Conservation (phyloP, 139 green algal genomes). For the Chlamydomonas schloesseri region DNA sequence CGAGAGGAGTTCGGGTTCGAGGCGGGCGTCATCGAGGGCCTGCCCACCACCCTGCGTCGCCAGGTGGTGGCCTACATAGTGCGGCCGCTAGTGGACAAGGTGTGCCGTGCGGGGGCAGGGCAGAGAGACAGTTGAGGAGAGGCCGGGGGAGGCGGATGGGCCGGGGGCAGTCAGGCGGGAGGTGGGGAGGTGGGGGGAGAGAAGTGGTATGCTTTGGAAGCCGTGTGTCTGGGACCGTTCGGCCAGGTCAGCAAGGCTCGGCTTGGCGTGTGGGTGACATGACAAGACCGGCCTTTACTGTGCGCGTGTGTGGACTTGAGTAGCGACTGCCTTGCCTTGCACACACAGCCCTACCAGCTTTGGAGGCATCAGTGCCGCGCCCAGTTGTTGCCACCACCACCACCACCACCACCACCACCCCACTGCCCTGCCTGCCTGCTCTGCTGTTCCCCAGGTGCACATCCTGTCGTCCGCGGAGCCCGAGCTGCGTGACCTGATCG, state of each 20-base stretch:
- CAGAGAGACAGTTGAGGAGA: neutral
- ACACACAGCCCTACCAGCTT: no score
- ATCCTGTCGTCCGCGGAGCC: neutral
- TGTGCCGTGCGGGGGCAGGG: neutral
- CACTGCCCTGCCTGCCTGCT: no score
- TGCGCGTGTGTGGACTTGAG: no score
- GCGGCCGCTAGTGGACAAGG: conserved; percentile 8
- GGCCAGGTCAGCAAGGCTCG: no score
- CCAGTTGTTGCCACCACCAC: neutral
- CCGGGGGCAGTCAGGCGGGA: no score
- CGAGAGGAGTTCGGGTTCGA: conserved; percentile 9
- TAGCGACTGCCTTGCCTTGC: no score
- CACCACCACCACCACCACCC: neutral
- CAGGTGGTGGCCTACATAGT: conserved; percentile 2
- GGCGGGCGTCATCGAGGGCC: conserved; percentile 1
- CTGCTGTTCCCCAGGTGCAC: conserved; percentile 1
- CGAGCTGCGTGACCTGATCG: neutral
- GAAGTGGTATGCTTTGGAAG: no score
- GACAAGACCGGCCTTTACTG: no score
- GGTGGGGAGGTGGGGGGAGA: no score
- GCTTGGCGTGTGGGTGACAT: no score
- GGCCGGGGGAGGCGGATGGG: neutral
- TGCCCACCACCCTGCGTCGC: conserved; percentile 10
- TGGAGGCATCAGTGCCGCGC: no score
- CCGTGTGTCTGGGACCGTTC: no score